phyloP scores from a whole-genome alignment of 768 basidiomycete genomes.

The Royoungia palumana region DNA sequence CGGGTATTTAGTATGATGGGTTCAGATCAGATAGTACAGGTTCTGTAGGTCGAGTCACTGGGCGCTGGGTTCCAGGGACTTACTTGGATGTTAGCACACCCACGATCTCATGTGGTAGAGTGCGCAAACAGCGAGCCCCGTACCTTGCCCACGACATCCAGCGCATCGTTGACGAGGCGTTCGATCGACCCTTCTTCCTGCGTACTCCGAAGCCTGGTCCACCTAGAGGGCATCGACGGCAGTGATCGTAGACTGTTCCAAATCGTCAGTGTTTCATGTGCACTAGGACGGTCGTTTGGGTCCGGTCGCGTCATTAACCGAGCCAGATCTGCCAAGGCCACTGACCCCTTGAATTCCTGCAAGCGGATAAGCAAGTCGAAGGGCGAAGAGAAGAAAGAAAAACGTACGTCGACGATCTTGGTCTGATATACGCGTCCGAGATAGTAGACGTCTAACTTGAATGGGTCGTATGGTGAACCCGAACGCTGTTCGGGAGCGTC shows the following conservation, averaged over 20 bases:
- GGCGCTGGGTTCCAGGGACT: too few species aligned
- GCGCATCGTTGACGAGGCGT: constrained; percentile 14
- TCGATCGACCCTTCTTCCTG: constrained; percentile 11
- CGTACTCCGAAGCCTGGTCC: constrained; percentile 6
- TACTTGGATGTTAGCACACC: background rate
- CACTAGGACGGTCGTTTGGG: constrained; percentile 4
- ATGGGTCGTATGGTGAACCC: constrained; percentile 25
- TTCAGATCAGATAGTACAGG: too few species aligned
- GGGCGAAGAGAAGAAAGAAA: too few species aligned
- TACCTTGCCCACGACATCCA: constrained; percentile 11
- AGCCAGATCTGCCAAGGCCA: background rate
- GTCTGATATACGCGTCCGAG: constrained; percentile 24
- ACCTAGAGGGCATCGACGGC: background rate
- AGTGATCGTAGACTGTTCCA: constrained; percentile 8
- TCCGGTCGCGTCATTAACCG: constrained; percentile 6
- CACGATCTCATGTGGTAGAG: too few species aligned
- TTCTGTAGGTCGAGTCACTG: too few species aligned
- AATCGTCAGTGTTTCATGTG: background rate
- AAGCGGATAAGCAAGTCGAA: too few species aligned
- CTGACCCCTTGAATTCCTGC: constrained; percentile 10
- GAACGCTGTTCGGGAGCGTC: constrained; percentile 23
- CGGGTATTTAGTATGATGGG: too few species aligned
- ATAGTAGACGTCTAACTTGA: constrained; percentile 29
- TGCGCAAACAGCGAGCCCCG: background rate
- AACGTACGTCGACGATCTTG: constrained; percentile 16